A percentile compares a stretch with the other conserved stretches of the same genome.
phyloP scores from a whole-genome alignment of 805 yeast genomes.

The Candida sakaeoensis region DNA sequence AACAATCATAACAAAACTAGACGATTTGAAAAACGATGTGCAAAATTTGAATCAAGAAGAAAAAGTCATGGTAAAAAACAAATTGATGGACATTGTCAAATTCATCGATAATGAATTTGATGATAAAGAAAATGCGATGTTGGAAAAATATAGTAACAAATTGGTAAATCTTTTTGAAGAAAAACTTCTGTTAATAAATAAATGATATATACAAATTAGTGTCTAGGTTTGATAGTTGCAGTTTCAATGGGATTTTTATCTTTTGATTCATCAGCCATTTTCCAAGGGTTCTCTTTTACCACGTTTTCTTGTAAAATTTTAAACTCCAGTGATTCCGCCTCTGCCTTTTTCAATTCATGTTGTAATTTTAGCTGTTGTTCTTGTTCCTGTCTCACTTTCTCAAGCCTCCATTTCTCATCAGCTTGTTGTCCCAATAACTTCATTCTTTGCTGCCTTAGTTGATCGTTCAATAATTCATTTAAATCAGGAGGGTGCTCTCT shows the following conservation, averaged over 20 bases:
- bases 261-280: constrained; percentile 26
- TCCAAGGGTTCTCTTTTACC: constrained; percentile 29
- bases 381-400: constrained; percentile 31
- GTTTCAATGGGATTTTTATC: constrained; percentile 32
- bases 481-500: constrained; percentile 58
- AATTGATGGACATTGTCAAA: constrained; percentile 2
- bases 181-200: constrained; percentile 16
- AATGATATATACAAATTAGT: background rate
- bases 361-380: constrained; percentile 28
- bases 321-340: constrained; percentile 14
- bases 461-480: constrained; percentile 57
- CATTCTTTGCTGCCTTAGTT: constrained; percentile 50
- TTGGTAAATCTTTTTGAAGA: constrained; percentile 26
- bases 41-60: constrained; percentile 1
- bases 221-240: constrained; percentile 34
- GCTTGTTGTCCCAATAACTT: constrained; percentile 48
- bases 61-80: background rate
- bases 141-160: constrained; percentile 38
- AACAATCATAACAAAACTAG: constrained; percentile 1
- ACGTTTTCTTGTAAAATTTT: background rate
- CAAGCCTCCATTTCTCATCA: constrained; percentile 38
- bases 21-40: constrained; percentile 4
- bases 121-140: constrained; percentile 15
- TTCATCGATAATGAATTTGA: constrained; percentile 1
- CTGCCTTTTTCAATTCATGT: constrained; percentile 27